These are phyloP conservation scores for Cucumis hystrix DNA, from an alignment of 306 rosid genomes.

Conservation along the genomic window DNA sequence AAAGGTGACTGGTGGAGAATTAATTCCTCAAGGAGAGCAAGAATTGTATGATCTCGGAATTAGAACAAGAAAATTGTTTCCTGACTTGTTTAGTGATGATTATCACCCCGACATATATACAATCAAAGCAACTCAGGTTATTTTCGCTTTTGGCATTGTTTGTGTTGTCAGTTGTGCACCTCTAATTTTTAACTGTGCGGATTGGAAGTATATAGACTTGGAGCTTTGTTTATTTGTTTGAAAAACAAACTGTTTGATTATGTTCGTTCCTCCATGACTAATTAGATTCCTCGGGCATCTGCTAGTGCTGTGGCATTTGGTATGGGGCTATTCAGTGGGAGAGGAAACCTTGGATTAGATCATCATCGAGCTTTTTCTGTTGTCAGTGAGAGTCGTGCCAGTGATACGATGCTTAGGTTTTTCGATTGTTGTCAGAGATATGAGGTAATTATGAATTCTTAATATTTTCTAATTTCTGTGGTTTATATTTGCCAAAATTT, in stretches of 20 bases:
- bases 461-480: not conserved
- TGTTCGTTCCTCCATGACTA: not conserved
- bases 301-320: slow-evolving; percentile 99
- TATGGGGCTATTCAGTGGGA: slow-evolving; percentile 69
- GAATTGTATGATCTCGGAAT: slow-evolving; percentile 68
- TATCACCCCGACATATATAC: slow-evolving; percentile 77
- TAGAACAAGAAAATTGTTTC: slow-evolving; percentile 52
- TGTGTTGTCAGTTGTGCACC: slow-evolving; percentile 15
- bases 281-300: slow-evolving; percentile 82
- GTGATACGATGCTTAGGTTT: slow-evolving; percentile 64
- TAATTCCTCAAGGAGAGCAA: slow-evolving; percentile 55
- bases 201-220: not conserved
- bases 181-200: too few species aligned
- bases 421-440: slow-evolving; percentile 66
- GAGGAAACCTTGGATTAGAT: slow-evolving; percentile 77
- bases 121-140: slow-evolving; percentile 64
- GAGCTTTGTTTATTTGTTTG: not conserved
- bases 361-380: slow-evolving; percentile 74
- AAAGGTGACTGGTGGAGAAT: slow-evolving; percentile 58
- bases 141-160: not conserved
- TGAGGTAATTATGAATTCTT: slow-evolving; percentile 38
- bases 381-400: slow-evolving; percentile 78
- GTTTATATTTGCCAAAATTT: not conserved
- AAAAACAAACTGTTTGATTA: not conserved
- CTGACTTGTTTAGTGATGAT: slow-evolving; percentile 54